These are phyloP conservation scores for Hypoxylon sp. DNA, from an alignment of 2,329 filamentous ascomycete genomes.

Conservation along the genomic window DNA sequence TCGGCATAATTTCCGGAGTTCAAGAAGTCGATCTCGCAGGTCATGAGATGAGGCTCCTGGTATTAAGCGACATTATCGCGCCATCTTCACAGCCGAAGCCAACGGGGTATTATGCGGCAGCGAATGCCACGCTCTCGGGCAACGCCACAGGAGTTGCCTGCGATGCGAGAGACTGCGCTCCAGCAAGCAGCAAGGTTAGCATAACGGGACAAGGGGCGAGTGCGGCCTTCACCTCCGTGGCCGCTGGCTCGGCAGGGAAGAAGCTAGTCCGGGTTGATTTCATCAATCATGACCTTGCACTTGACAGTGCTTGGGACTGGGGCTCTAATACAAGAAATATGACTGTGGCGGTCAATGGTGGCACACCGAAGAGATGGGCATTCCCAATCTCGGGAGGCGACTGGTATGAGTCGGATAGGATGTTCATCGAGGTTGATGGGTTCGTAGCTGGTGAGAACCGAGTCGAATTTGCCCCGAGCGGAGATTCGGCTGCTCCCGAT, in stretches of 20 bases:
- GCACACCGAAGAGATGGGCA: slow-evolving; percentile 58
- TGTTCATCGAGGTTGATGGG: slow-evolving; percentile 60
- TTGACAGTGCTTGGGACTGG: slow-evolving; percentile 57
- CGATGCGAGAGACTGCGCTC: slow-evolving; percentile 55
- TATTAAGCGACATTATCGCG: slow-evolving; percentile 53
- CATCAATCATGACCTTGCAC: slow-evolving; percentile 65
- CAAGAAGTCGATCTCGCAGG: slow-evolving; percentile 52
- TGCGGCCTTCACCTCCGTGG: slow-evolving; percentile 54
- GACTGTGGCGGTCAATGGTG: slow-evolving; percentile 62
- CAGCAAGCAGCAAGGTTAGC: slow-evolving; percentile 58
- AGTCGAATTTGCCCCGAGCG: slow-evolving; percentile 52
- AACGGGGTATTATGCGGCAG: slow-evolving; percentile 57
- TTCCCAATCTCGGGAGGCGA: slow-evolving; percentile 64
- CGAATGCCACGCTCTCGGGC: slow-evolving; percentile 54
- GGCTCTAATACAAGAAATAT: slow-evolving; percentile 64
- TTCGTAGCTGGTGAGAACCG: slow-evolving; percentile 58
- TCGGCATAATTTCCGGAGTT: slow-evolving; percentile 51
- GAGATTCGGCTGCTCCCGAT: slow-evolving; percentile 55
- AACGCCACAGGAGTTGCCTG: slow-evolving; percentile 54
- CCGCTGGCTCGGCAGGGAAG: slow-evolving; percentile 48
- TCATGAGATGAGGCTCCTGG: slow-evolving; percentile 57
- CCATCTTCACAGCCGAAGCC: slow-evolving; percentile 42
- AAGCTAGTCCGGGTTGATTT: slow-evolving; percentile 62
- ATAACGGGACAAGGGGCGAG: slow-evolving; percentile 53
- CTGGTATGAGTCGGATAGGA: slow-evolving; percentile 63